These are phyloP conservation scores for Fusarium mexicanum DNA, from an alignment of 2,329 filamentous ascomycete species.

Conservation along the genomic window DNA sequence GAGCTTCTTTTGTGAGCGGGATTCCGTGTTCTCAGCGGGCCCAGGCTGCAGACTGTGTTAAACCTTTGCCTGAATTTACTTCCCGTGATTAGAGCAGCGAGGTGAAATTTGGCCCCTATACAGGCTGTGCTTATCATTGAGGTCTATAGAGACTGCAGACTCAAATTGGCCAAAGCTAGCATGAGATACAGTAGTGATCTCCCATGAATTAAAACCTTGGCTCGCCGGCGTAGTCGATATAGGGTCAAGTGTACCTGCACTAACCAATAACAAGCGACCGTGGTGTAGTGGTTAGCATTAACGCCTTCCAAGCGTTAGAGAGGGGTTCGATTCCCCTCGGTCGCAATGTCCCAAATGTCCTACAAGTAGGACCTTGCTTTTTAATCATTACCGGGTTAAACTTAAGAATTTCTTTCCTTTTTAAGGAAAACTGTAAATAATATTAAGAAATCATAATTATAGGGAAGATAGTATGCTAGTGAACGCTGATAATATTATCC, in stretches of 20 bases:
- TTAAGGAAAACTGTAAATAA: no score
- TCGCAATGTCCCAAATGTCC: not conserved
- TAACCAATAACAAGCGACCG: not conserved
- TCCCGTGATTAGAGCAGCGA: not conserved
- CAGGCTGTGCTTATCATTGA: not conserved
- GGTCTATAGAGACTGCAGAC: not conserved
- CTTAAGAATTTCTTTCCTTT: not conserved
- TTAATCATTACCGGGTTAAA: accelerated
- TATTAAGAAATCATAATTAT: not conserved
- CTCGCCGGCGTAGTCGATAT: accelerated
- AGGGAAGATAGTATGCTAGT: not conserved
- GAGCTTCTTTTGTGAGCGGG: not conserved
- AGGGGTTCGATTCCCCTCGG: constrained; percentile 21
- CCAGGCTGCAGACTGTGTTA: not conserved
- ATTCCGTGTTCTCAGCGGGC: not conserved
- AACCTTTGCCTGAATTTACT: not conserved
- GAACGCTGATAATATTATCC: not conserved
- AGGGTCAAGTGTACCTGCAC: accelerated
- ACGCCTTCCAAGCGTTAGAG: constrained; percentile 27
- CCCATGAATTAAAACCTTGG: no score
- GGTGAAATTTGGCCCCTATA: no score
- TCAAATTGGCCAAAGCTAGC: not conserved
- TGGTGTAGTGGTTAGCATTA: constrained; percentile 28
- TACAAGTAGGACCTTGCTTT: accelerated
- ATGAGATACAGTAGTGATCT: not conserved